Percentiles rank a stretch among this genome's conserved stretches.
Evolutionary conservation across 495 filamentous ascomycete genomes (phyloP).

Genomic region (Schizothecium vesticola): DNA sequence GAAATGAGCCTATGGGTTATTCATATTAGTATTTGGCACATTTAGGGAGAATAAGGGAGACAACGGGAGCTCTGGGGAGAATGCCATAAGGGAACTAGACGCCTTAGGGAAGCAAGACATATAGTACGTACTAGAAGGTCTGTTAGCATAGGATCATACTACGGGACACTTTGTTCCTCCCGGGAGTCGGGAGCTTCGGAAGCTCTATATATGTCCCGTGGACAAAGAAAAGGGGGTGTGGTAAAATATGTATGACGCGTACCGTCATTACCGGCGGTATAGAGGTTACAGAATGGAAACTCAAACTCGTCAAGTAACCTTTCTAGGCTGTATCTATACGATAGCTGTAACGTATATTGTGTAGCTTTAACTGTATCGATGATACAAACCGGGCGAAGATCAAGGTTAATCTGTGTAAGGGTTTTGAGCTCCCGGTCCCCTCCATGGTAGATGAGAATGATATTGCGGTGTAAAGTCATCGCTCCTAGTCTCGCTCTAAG

Average conservation of each 20-base stretch:
- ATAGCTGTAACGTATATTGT: conserved; percentile 15
- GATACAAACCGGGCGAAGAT: conserved; percentile 16
- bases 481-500: conserved; percentile 9
- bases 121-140: not conserved
- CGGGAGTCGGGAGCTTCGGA: not conserved
- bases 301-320: conserved; percentile 15
- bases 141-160: not conserved
- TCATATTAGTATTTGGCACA: not conserved
- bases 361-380: conserved; percentile 20
- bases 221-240: not conserved
- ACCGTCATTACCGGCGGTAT: conserved; percentile 18
- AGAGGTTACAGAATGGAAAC: conserved; percentile 14
- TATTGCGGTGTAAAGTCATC: conserved; percentile 7
- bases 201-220: not conserved
- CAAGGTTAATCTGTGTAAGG: conserved; percentile 12
- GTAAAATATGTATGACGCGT: not conserved
- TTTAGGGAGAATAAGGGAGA: not conserved
- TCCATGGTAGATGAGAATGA: conserved; percentile 18
- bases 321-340: conserved; percentile 16
- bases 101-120: not conserved
- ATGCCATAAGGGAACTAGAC: not conserved
- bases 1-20: conserved; percentile 8
- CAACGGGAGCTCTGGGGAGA: too few species aligned
- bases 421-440: conserved; percentile 9
- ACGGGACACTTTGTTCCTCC: not conserved